Conservation (phyloP, 352 stramenopile genomes). For the Phytopythium chamaehyphon region DNA sequence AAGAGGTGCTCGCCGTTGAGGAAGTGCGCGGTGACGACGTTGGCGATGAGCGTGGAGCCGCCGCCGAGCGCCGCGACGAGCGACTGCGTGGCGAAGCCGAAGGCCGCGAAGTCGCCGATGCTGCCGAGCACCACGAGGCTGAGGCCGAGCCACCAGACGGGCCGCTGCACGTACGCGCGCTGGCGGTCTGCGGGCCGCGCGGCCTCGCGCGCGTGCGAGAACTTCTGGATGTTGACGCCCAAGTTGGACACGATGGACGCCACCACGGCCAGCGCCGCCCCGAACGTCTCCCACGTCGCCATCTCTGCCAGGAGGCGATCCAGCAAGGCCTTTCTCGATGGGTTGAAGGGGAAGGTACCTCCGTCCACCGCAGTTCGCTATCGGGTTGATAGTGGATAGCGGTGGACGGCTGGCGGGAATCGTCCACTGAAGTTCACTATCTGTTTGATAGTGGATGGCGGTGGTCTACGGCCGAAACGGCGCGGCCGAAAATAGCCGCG, state of each 20-base stretch:
- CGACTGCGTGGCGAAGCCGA: conserved; percentile 88
- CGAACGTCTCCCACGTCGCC: conserved; percentile 77
- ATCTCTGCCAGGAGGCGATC: too few species aligned
- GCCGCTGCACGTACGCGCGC: conserved; percentile 77
- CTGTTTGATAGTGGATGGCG: too few species aligned
- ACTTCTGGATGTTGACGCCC: conserved; percentile 90
- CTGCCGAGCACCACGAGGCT: conserved; percentile 75
- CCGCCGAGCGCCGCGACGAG: conserved; percentile 84
- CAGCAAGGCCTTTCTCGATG: not conserved
- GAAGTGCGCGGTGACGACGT: conserved; percentile 85
- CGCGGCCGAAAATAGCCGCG: too few species aligned
- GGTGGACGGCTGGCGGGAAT: too few species aligned
- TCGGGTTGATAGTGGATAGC: too few species aligned
- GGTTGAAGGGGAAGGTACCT: not conserved
- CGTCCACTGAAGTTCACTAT: too few species aligned
- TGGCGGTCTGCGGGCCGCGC: conserved; percentile 35
- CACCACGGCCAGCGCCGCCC: conserved; percentile 69
- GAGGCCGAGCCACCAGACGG: conserved; percentile 86
- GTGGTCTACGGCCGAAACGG: too few species aligned
- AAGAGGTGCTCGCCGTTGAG: conserved; percentile 79
- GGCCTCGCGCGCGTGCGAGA: conserved; percentile 70
- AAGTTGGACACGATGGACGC: conserved; percentile 86
- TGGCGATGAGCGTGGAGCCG: conserved; percentile 83
- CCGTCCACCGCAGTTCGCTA: too few species aligned
- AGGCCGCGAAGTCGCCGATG: conserved; percentile 85